These are phyloP conservation scores for Neurospora sp. DNA, from an alignment of 495 filamentous ascomycete species.

Conservation along the genomic window DNA sequence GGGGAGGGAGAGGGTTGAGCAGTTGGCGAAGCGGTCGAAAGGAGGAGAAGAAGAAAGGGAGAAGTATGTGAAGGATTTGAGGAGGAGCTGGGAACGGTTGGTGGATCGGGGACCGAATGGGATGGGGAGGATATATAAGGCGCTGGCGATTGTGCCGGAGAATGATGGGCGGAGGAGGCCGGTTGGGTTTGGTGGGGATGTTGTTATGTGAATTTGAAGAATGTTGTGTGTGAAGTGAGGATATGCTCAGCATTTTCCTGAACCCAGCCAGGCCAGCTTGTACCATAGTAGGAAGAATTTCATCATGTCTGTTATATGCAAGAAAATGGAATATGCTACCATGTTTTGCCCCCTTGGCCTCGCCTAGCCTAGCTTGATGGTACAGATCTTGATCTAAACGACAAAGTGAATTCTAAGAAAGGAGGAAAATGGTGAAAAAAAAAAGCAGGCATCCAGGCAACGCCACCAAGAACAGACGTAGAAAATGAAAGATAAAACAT, in stretches of 20 bases:
- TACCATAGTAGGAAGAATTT: background rate
- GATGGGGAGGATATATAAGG: conserved; percentile 94
- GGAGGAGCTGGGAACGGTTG: conserved; percentile 65
- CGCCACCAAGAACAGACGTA: background rate
- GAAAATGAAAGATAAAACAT: background rate
- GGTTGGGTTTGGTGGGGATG: conserved; percentile 83
- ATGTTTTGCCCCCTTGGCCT: background rate
- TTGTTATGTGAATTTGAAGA: conserved; percentile 20
- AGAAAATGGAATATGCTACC: background rate
- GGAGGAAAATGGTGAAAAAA: background rate
- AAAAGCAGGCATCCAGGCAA: background rate
- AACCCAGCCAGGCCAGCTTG: background rate
- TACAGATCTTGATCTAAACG: background rate
- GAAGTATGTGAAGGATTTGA: conserved; percentile 55
- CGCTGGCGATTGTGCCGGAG: conserved; percentile 79
- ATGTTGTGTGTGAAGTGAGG: background rate
- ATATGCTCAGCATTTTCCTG: background rate
- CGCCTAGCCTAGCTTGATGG: background rate
- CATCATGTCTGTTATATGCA: background rate
- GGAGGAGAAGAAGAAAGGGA: conserved; percentile 49
- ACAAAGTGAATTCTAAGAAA: background rate
- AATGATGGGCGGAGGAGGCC: conserved; percentile 61
- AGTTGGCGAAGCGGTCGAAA: conserved; percentile 42
- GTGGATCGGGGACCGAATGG: conserved; percentile 67
- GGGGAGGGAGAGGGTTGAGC: conserved; percentile 63